Evolutionary conservation across 2,329 filamentous ascomycete genomes (phyloP).

Genomic region (Aureobasidium zeae): DNA sequence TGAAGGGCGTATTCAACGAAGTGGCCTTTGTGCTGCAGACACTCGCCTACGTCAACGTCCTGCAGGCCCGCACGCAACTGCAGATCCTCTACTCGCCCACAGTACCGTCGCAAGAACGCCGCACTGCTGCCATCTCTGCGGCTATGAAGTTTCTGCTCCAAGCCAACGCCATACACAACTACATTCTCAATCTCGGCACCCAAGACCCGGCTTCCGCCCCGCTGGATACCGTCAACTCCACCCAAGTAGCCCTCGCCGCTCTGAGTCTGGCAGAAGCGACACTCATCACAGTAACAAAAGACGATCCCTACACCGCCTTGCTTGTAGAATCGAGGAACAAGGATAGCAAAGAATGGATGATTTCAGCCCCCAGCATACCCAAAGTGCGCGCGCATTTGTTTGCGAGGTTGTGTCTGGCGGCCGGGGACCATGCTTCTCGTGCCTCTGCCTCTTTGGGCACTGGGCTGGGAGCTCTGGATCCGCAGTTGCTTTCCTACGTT

Average conservation of each 20-base stretch:
- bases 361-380: conserved; percentile 75
- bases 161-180: conserved; percentile 68
- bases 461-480: conserved; percentile 46
- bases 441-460: conserved; percentile 47
- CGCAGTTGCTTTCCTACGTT: conserved; percentile 61
- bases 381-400: conserved; percentile 84
- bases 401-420: conserved; percentile 76
- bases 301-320: conserved; percentile 81
- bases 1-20: conserved; percentile 72
- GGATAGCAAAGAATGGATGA: conserved; percentile 93
- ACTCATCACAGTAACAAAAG: conserved; percentile 79
- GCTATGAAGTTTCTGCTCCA: conserved; percentile 72
- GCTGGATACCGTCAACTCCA: conserved; percentile 36
- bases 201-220: conserved; percentile 20
- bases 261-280: conserved; percentile 82
- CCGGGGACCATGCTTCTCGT: conserved; percentile 75
- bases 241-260: conserved; percentile 39
- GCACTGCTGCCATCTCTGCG: conserved; percentile 58
- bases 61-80: conserved; percentile 63
- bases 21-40: conserved; percentile 69
- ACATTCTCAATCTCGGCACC: conserved; percentile 41
- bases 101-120: conserved; percentile 50
- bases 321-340: conserved; percentile 75
- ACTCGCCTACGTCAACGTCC: conserved; percentile 62
- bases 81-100: conserved; percentile 59